Evolutionary conservation across 768 basidiomycete species (phyloP), one percentile per base, ranked within the genome.

Genomic region (Cytidiella melzeri): DNA sequence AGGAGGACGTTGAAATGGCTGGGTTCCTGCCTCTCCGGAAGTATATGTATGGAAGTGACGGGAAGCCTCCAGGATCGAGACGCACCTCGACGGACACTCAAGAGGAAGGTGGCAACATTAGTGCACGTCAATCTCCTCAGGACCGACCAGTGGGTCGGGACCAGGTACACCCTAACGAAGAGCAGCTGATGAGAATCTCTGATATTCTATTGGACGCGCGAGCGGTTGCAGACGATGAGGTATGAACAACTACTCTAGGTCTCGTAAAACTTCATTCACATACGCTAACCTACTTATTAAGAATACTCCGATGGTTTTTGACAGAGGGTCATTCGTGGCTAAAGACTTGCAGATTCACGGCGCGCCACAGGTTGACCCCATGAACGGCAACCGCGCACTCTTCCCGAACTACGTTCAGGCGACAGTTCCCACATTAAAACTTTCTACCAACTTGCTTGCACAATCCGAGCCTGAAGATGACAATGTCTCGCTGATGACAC

Each of bases 121-220:
- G 10, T 36, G 24, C 5, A 46, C 26, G 27, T 49, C 43, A 9
- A 18, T 37, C 11, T 11, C 27, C 12, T 38, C 13, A 11, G 3
- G 46, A 18, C 28, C 30, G 3, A 19, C 44, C 48, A 20, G 54
- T 48, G 24, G 24, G 42, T 24, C 57, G 47, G 36, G 64, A 63
- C 28, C 79, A 64, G 25, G 78, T 79, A 1, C 85, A 98, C 69
- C 96, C 96, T 6, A 98, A 99, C 57, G 93, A 89, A 51, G 92
- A 95, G 70, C 89, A 94, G 57, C 68, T 99, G 38, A 94, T 97
- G 91, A 76, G 96, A 55, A 87, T 99, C 50, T 75, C 80, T 41
- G 95, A 96, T 67, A 69, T 96, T 37, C 70, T 93, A 41, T 67
- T 74, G 12, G 92, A 96, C 60, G 86, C 84, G 1, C 73, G 69